phyloP scores from a whole-genome alignment of 2,329 filamentous ascomycete genomes.

The Fusarium cyanostomum region DNA sequence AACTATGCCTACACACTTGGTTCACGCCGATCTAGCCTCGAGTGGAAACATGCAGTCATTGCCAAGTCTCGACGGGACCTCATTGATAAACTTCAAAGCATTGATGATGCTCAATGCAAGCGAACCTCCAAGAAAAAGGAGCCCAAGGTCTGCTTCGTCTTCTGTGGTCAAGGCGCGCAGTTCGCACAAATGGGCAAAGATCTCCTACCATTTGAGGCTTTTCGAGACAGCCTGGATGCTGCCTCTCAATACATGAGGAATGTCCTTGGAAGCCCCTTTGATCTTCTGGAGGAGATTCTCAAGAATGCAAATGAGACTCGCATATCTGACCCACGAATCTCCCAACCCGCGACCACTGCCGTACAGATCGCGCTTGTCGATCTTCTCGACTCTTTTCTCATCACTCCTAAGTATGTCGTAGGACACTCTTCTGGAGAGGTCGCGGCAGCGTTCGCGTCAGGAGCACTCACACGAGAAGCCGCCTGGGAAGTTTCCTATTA shows the following conservation, averaged over 20 bases:
- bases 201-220: conserved; percentile 53
- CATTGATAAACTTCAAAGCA: conserved; percentile 36
- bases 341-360: conserved; percentile 55
- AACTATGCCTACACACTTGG: conserved; percentile 59
- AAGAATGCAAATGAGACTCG: conserved; percentile 36
- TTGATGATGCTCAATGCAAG: conserved; percentile 27
- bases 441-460: conserved; percentile 55
- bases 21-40: conserved; percentile 55
- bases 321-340: conserved; percentile 49
- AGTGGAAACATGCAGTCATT: conserved; percentile 54
- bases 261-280: conserved; percentile 45
- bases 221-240: conserved; percentile 51
- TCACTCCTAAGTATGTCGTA: conserved; percentile 49
- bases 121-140: conserved; percentile 42
- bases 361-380: conserved; percentile 56
- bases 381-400: conserved; percentile 47
- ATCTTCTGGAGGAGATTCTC: conserved; percentile 51
- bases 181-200: conserved; percentile 55
- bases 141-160: conserved; percentile 52
- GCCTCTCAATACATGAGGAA: conserved; percentile 46
- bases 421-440: conserved; percentile 60
- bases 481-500: conserved; percentile 56
- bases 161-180: conserved; percentile 56
- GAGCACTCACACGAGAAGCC: conserved; percentile 47
- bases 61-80: conserved; percentile 50